Evolutionary conservation across 2,329 filamentous ascomycete genomes (phyloP).

Genomic region (Zalaria obscura): DNA sequence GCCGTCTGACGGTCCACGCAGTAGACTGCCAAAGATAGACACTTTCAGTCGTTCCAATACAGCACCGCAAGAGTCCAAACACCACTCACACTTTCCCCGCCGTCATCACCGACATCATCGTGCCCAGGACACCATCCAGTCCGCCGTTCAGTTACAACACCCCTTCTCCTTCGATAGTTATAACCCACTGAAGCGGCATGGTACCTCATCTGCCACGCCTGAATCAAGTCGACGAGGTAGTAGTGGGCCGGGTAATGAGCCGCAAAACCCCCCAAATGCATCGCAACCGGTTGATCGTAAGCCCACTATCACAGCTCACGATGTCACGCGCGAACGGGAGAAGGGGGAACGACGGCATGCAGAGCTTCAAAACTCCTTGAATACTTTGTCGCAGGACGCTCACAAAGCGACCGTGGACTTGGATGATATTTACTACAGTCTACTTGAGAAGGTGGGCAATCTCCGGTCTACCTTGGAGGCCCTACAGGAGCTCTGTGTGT

Average conservation of each 20-base stretch:
- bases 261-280: constrained; percentile 1
- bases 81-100: not conserved
- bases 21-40: not conserved
- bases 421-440: constrained; percentile 60
- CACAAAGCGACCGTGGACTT: constrained; percentile 49
- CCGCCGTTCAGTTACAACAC: constrained; percentile 28
- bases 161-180: constrained; percentile 29
- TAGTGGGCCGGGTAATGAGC: not conserved
- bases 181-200: constrained; percentile 14
- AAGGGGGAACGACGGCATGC: constrained; percentile 24
- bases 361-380: constrained; percentile 25
- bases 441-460: constrained; percentile 52
- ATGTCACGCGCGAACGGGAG: constrained; percentile 23
- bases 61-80: not conserved
- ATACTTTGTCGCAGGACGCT: constrained; percentile 43
- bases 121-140: constrained; percentile 24
- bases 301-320: constrained; percentile 16
- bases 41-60: not conserved
- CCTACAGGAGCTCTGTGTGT: constrained; percentile 51
- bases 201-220: constrained; percentile 2
- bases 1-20: too few species aligned
- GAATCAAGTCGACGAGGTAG: constrained; percentile 12
- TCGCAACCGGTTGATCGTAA: constrained; percentile 6
- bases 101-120: constrained; percentile 3
- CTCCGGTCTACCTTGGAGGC: constrained; percentile 50